Evolutionary conservation across 768 basidiomycete genomes (phyloP), one percentile per base, ranked within the genome.

Genomic region (Dendrothele bispora): DNA sequence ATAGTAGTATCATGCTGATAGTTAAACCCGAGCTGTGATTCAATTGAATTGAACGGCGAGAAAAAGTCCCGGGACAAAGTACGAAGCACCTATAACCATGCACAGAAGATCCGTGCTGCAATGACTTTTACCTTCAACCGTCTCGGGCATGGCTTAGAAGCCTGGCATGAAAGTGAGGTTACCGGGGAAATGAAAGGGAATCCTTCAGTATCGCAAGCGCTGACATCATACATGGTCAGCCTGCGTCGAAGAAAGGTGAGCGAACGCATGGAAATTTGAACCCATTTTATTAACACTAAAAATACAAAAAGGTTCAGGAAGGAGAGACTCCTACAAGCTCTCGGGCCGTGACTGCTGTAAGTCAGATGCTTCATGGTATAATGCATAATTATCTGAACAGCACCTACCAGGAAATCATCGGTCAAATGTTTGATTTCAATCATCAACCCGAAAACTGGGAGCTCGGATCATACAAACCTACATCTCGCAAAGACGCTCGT

Each of bases 71-170:
- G 35, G 2, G 50, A 22, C 1, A 42, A 47, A 3, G 18, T 50
- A 3, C 46, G 53, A 1, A 50, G 39, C 14, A 56, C 61, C 6
- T 70, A 63, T 35, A 43, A 55, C 2, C 63, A 70, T 61, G 67
- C 69, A 0, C 69, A 70, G 46, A 70, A 70, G 38, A 67, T 72
- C 59, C 42, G 63, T 1, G 69, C 67, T 4, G 53, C 61, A 2
- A 58, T 61, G 37, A 66, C 64, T 0, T 62, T 66, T 45, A 53
- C 54, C 1, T 70, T 70, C 49, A 60, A 63, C 4, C 56, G 55
- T 14, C 48, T 49, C 29, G 57, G 61, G 1, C 50, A 64, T 3
- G 59, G 66, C 14, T 52, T 49, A 6, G 35, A 59, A n/a, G 52
- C 58, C 7, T 70, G 69, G 69, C 61, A 66, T 27, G 42, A 51